Percentiles rank a stretch among this genome's conserved stretches.
These are phyloP conservation scores for Ricinus communis DNA, from an alignment of 345 rosid genomes.

Conservation along the genomic window DNA sequence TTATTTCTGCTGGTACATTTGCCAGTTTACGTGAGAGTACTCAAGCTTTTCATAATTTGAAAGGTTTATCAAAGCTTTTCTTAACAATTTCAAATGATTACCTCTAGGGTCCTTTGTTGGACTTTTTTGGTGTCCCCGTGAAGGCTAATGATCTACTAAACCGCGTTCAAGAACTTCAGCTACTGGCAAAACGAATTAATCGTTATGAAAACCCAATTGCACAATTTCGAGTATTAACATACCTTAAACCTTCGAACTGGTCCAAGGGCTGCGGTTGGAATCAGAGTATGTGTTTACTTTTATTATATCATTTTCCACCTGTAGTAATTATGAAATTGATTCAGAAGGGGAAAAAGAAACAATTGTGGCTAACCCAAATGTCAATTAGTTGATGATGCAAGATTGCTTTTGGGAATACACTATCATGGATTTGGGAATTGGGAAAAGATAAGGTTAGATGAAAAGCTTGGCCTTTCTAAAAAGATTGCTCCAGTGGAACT, in stretches of 20 bases:
- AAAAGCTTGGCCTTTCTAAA: slow-evolving; percentile 81
- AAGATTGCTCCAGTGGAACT: slow-evolving; percentile 99
- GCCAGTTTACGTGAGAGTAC: background rate
- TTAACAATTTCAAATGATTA: slow-evolving; percentile 13
- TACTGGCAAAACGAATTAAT: slow-evolving; percentile 72
- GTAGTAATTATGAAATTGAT: background rate
- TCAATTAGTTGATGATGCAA: slow-evolving; percentile 88
- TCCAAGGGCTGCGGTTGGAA: slow-evolving; percentile 99
- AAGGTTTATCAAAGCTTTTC: background rate
- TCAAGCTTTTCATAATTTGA: background rate
- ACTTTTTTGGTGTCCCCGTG: slow-evolving; percentile 95
- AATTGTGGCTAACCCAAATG: slow-evolving; percentile 1
- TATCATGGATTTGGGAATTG: slow-evolving; percentile 97
- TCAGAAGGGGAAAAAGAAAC: background rate
- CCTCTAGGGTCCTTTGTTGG: slow-evolving; percentile 83
- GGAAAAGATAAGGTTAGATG: slow-evolving; percentile 97
- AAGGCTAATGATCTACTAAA: slow-evolving; percentile 78
- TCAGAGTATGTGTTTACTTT: slow-evolving; percentile 56
- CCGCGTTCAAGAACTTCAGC: slow-evolving; percentile 91
- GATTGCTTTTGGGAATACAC: slow-evolving; percentile 90
- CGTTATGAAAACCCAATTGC: slow-evolving; percentile 80
- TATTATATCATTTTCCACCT: slow-evolving; percentile 3
- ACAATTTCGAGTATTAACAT: slow-evolving; percentile 79
- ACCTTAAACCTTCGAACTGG: slow-evolving; percentile 98
- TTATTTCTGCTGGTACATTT: background rate